Evolutionary conservation across 2,329 filamentous ascomycete species (phyloP).

Genomic region (Sporothrix pallida): DNA sequence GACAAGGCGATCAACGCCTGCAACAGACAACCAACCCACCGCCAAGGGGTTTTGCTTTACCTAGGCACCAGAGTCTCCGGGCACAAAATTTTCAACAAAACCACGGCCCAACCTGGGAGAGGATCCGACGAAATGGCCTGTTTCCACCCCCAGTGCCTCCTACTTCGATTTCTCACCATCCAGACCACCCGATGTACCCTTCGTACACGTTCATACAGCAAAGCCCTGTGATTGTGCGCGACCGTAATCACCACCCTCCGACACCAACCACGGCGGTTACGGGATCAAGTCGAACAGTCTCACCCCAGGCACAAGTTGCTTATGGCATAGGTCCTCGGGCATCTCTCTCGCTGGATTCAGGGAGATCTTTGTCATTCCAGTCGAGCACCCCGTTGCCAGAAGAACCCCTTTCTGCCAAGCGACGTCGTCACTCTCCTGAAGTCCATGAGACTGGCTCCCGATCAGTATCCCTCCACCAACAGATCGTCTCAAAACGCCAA

Average conservation of each 20-base stretch:
- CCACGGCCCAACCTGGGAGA: conserved; percentile 3
- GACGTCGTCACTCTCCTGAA: background rate
- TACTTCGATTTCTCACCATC: conserved; percentile 27
- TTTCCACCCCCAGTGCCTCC: conserved; percentile 27
- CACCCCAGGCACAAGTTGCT: background rate
- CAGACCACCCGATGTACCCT: conserved; percentile 32
- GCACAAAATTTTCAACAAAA: conserved; percentile 8
- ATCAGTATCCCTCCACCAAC: background rate
- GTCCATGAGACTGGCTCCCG: background rate
- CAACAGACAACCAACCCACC: background rate
- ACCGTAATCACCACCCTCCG: too few species aligned
- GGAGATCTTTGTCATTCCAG: background rate
- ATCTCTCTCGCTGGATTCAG: background rate
- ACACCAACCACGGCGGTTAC: background rate
- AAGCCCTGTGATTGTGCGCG: conserved; percentile 21
- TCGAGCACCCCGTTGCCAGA: background rate
- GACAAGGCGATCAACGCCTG: conserved; percentile 1
- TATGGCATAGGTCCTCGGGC: background rate
- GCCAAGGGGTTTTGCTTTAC: background rate
- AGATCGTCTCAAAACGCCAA: conserved; percentile 4
- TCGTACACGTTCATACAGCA: conserved; percentile 29
- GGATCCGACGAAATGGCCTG: background rate
- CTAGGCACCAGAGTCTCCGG: conserved; percentile 9
- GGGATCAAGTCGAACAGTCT: background rate
- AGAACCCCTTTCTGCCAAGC: background rate